phyloP scores from a whole-genome alignment of 257 asterid species.

The Henckelia pumila region DNA sequence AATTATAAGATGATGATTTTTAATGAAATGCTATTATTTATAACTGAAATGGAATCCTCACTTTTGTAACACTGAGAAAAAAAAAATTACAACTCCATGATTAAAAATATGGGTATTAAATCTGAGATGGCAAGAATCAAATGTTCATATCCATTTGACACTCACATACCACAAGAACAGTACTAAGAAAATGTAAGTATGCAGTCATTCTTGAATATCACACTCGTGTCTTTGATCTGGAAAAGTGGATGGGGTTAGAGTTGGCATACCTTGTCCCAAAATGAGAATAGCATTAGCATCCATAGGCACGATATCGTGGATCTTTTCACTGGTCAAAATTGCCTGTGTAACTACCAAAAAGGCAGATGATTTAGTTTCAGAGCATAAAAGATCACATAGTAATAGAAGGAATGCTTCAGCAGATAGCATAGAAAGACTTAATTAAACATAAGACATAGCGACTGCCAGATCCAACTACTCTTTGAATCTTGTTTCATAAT shows the following conservation, averaged over 20 bases:
- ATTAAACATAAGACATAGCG: not conserved
- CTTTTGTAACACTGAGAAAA: slow-evolving; percentile 11
- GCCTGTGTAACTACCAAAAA: slow-evolving; percentile 52
- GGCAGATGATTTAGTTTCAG: slow-evolving; percentile 18
- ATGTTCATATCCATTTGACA: not conserved
- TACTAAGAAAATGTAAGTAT: not conserved
- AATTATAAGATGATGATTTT: too few relatives aligned
- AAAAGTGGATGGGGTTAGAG: slow-evolving; percentile 13
- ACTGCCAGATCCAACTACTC: not conserved
- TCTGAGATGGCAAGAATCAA: not conserved
- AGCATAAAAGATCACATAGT: slow-evolving; percentile 4
- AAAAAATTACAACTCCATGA: not conserved
- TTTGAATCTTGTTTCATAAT: not conserved
- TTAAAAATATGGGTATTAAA: not conserved
- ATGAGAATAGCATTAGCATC: slow-evolving; percentile 59
- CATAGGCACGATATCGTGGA: slow-evolving; percentile 65
- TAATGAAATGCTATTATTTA: too few relatives aligned
- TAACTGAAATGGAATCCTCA: too few relatives aligned
- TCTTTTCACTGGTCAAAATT: slow-evolving; percentile 70
- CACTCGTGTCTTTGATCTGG: not conserved
- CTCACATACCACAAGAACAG: not conserved
- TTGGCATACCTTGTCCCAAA: slow-evolving; percentile 74
- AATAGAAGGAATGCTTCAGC: not conserved
- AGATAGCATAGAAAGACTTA: slow-evolving; percentile 8
- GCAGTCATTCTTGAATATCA: slow-evolving; percentile 10